Evolutionary conservation across 257 asterid species (phyloP), one percentile per base, ranked within the genome.

Genomic region (Phtheirospermum japonicum): DNA sequence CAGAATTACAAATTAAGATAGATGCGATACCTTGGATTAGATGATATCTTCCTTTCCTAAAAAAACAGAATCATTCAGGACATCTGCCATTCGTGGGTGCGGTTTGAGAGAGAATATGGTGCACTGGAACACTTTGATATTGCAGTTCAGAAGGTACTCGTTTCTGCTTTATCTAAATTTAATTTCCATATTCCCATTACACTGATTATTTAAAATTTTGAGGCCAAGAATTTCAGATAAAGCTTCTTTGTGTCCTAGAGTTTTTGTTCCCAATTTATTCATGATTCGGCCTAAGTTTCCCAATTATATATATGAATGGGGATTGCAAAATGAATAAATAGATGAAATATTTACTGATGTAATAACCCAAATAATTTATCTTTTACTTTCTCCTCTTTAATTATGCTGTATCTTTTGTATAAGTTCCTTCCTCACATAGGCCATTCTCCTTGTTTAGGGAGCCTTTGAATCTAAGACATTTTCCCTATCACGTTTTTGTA

Each of bases 61-160:
- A 82, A 37, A 73, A 75, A 75, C 87, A 80, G 86, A 87, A 83
- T 82, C 84, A 61, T 89, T 83, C 97, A 93, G 99, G 99, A 87
- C 79, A 89, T 89, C 67, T 86, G 95, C 75, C 81, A 85, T 71
- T 80, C 85, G 10, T 93, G 99, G 99, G 73, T 87, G 76, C 87
- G 83, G 67, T 89, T 93, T 79, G 99, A 93, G 95, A 88, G 95
- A 75, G 97, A 93, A 72, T 76, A 70, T 63, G 96, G 97, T 49
- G 74, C 87, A 6, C 80, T 93, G 64, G 99, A 89, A 72, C 88
- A 87, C 65, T 83, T 75, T 71, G 99, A 93, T 72, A 60, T 81
- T 80, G 95, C 96, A 16, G 77, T 76, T 39, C 95, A 85, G 60
- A 93, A 89, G 97, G 99, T 93, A 79, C 53, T 30, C 33, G 14